Evolutionary conservation across 2,329 filamentous ascomycete species (phyloP), one percentile per base, ranked within the genome.

Genomic region (Zalaria obscura): DNA sequence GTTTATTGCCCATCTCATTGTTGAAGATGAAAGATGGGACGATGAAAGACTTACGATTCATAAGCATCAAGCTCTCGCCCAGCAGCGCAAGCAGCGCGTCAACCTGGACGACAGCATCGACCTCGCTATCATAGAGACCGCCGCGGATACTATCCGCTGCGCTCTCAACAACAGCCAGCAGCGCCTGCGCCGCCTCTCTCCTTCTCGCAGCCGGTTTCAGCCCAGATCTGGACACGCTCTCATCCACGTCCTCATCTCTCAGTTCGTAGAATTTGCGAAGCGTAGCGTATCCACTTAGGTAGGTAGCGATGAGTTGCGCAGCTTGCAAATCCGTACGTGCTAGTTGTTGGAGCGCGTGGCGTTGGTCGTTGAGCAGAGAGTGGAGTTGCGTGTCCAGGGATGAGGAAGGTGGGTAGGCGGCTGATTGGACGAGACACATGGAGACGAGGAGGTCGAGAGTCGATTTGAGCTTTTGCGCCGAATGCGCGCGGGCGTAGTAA

Each of bases 271-370:
- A 95, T 50, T 80, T 81, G 31, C 89, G 82, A 18, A 96, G 69
- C 0, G 87, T 93, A 25, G 88, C 89, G 55, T 96, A 96, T 25
- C 89, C 89, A 57, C 84, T 91, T 6, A 95, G 76, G 63, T 88
- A 81, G 46, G 81, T 83, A 37, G 88, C 84, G 3, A 96, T 70
- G 7, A 94, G 73, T 50, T 83, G 74, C 5, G 88, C 89, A 5
- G 86, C 88, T 55, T 88, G 81, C 28, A 82, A 65, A 52, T 95
- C 89, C 40, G 80, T 72, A 26, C 73, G 72, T 4, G 84, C 83
- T 40, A 89, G 76, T 27, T 75, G 68, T 42, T 80, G 76, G 3
- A 96, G 69, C 1, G 83, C 80, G 9, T 74, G 63, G 50, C 80
- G 80, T 8, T 87, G 83, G 40, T 80, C 77, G 41, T 71, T 72